Conservation (phyloP, 2,329 filamentous ascomycete species). For the Xylariaceae sp. region DNA sequence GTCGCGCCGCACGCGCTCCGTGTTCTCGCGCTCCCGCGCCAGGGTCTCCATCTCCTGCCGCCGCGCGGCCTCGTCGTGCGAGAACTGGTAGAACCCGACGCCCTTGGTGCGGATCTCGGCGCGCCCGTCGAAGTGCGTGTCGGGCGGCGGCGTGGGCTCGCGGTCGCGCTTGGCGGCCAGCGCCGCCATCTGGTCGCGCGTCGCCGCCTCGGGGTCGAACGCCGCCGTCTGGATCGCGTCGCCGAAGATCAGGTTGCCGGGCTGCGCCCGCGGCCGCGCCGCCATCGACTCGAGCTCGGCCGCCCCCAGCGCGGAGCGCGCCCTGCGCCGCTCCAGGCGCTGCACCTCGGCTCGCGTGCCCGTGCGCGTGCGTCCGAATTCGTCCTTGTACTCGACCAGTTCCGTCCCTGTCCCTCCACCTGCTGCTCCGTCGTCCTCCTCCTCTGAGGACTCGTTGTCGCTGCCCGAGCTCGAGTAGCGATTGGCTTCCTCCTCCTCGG, state of each 20-base stretch:
- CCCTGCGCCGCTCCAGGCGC: conserved; percentile 62
- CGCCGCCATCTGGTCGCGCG: conserved; percentile 71
- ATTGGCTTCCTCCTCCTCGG: conserved; percentile 49
- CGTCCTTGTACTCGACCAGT: conserved; percentile 86
- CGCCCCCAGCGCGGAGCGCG: conserved; percentile 58
- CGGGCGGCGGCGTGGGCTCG: conserved; percentile 78
- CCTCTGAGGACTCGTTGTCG: conserved; percentile 66
- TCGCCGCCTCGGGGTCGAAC: conserved; percentile 75
- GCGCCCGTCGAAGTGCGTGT: conserved; percentile 84
- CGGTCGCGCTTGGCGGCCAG: conserved; percentile 80
- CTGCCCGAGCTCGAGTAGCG: conserved; percentile 55
- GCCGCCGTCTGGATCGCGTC: conserved; percentile 83
- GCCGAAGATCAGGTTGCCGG: conserved; percentile 78
- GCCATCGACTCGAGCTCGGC: conserved; percentile 72
- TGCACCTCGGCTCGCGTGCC: conserved; percentile 74
- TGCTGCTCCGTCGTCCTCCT: conserved; percentile 47
- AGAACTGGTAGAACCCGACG: conserved; percentile 89
- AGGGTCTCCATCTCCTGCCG: conserved; percentile 76
- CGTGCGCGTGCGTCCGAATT: conserved; percentile 82
- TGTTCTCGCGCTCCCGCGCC: conserved; percentile 66
- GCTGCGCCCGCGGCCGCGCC: conserved; percentile 63
- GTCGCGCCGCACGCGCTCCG: conserved; percentile 68
- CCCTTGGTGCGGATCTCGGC: conserved; percentile 86
- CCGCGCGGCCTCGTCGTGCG: conserved; percentile 69
- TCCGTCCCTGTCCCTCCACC: conserved; percentile 53